These are phyloP conservation scores for Stygiomarasmius scandens DNA, from an alignment of 1,284 basidiomycete species.

Conservation along the genomic window DNA sequence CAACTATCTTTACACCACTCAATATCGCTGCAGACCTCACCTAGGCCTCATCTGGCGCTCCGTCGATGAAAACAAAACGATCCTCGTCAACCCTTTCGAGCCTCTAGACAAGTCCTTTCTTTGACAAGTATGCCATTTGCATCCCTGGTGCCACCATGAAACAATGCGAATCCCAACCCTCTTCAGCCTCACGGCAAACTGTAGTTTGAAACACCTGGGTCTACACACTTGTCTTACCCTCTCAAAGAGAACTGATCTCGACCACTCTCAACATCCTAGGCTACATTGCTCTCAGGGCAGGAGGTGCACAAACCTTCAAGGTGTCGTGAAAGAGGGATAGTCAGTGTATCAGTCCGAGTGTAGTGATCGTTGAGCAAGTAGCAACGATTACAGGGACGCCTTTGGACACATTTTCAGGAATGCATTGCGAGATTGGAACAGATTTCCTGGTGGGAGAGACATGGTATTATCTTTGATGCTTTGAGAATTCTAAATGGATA, in stretches of 20 bases:
- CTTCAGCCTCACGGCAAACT: conserved; percentile 54
- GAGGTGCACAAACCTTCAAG: too few relatives aligned
- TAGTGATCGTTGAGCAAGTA: neutral
- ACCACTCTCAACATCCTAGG: conserved; percentile 86
- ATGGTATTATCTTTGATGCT: neutral
- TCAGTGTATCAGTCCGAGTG: conserved; percentile 14
- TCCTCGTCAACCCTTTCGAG: conserved; percentile 77
- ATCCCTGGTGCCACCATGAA: conserved; percentile 91
- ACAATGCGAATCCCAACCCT: conserved; percentile 68
- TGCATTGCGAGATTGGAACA: neutral
- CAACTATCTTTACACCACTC: neutral
- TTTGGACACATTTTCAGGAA: conserved; percentile 1
- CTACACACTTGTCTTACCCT: conserved; percentile 92
- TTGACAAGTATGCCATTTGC: conserved; percentile 90
- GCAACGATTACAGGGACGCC: too few relatives aligned
- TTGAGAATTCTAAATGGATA: too few relatives aligned
- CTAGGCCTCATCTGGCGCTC: conserved; percentile 92
- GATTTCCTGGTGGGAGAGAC: neutral
- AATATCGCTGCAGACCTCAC: conserved; percentile 59
- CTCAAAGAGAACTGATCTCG: conserved; percentile 92
- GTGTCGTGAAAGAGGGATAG: conserved; percentile 10
- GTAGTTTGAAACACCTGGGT: conserved; percentile 95
- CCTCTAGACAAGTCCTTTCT: conserved; percentile 78
- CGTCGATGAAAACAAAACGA: conserved; percentile 87
- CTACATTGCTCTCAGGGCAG: conserved; percentile 93